Evolutionary conservation across 139 green algal genomes (phyloP).

Genomic region (Chlorella sp.): DNA sequence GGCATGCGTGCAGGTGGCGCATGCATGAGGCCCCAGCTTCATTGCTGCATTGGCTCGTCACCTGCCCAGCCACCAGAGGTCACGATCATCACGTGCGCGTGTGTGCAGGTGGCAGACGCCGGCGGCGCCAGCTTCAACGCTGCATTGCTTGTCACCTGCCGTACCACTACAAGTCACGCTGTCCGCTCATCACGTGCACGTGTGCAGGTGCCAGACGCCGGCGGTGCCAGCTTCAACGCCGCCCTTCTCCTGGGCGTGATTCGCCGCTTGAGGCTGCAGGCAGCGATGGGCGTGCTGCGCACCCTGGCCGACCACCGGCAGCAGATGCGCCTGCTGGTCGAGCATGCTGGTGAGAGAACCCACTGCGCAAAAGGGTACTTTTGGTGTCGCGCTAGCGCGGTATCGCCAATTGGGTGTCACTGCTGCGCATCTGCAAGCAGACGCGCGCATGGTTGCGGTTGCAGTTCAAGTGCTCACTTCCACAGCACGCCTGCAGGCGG

Average conservation of each 20-base stretch:
- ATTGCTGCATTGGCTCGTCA: background rate
- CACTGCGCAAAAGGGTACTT: background rate
- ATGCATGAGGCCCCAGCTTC: background rate
- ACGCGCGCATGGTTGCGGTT: background rate
- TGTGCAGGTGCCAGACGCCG: background rate
- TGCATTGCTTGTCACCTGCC: background rate
- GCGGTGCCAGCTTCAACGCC: background rate
- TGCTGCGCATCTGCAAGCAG: background rate
- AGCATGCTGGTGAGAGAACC: background rate
- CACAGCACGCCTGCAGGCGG: background rate
- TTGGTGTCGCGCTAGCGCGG: background rate
- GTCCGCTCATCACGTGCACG: background rate
- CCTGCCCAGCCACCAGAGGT: background rate
- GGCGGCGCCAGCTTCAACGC: no score
- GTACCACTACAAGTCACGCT: background rate
- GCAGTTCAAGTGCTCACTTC: background rate
- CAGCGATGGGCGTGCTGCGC: background rate
- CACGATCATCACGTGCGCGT: background rate
- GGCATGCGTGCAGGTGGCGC: background rate
- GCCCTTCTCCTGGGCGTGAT: background rate
- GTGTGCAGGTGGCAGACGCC: no score
- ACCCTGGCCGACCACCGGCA: background rate
- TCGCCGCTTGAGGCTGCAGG: background rate
- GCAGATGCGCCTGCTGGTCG: background rate
- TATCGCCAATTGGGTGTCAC: background rate